Conservation (phyloP, 192 early-diverging fungal species). For the Backusella westeae region DNA sequence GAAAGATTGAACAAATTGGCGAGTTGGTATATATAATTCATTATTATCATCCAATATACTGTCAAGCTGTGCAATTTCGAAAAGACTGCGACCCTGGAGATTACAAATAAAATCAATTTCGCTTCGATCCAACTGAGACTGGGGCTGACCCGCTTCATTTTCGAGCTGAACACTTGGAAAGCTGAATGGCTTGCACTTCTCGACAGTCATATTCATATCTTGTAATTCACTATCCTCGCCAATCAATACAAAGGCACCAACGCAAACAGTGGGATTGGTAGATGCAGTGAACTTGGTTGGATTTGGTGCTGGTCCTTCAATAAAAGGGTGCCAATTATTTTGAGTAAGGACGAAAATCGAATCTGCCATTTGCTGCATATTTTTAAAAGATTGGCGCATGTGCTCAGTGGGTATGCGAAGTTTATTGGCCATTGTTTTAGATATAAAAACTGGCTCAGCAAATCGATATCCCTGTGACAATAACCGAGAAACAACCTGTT, state of each 20-base stretch:
- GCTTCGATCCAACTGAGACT: not conserved
- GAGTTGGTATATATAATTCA: not conserved
- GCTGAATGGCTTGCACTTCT: conserved; percentile 15
- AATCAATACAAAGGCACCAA: conserved; percentile 27
- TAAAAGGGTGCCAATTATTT: not conserved
- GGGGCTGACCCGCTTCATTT: conserved; percentile 12
- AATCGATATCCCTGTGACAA: conserved; percentile 37
- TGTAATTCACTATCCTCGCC: conserved; percentile 7
- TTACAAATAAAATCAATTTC: conserved; percentile 3
- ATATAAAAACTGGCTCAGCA: conserved; percentile 30
- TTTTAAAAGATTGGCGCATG: conserved; percentile 29
- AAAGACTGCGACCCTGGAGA: conserved; percentile 1
- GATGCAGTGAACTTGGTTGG: conserved; percentile 3
- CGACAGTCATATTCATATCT: conserved; percentile 13
- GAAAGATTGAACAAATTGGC: conserved; percentile 6
- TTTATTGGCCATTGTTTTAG: conserved; percentile 31
- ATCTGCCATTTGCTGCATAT: conserved; percentile 28
- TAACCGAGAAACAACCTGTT: conserved; percentile 13
- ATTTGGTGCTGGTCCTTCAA: not conserved
- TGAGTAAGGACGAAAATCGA: conserved; percentile 1
- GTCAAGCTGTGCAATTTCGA: conserved; percentile 4
- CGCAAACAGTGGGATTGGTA: not conserved
- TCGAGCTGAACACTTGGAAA: conserved; percentile 21
- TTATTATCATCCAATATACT: not conserved
- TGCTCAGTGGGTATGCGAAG: conserved; percentile 23